These are phyloP conservation scores for Kwoniella mangroviensis DNA, from an alignment of 768 basidiomycete genomes.

Conservation along the genomic window DNA sequence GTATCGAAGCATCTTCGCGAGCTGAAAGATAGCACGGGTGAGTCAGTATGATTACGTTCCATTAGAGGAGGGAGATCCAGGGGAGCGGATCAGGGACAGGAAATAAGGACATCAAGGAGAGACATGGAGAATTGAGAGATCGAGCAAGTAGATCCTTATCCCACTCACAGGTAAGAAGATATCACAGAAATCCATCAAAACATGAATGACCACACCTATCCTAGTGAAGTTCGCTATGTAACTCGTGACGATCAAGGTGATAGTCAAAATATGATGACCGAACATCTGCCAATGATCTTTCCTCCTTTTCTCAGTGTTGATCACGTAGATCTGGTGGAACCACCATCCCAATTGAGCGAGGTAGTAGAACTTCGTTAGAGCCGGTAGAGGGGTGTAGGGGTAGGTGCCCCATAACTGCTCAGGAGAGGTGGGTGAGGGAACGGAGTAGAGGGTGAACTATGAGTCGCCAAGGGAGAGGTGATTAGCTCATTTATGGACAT, in stretches of 20 bases:
- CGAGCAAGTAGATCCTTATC: neutral
- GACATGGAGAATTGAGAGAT: neutral
- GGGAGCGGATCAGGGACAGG: neutral
- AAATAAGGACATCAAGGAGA: neutral
- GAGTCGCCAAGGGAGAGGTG: too few relatives aligned
- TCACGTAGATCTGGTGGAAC: constrained; percentile 83
- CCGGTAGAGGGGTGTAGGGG: constrained; percentile 80
- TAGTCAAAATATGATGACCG: constrained; percentile 89
- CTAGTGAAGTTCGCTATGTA: constrained; percentile 85
- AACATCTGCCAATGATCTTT: constrained; percentile 98
- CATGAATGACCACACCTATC: constrained; percentile 84
- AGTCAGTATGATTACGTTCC: neutral
- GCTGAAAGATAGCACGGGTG: constrained; percentile 59
- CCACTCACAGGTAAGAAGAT: constrained; percentile 82
- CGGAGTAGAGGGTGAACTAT: constrained; percentile 73
- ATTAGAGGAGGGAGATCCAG: neutral
- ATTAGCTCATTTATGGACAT: too few relatives aligned
- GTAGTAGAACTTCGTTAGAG: constrained; percentile 85
- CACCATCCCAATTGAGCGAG: constrained; percentile 85
- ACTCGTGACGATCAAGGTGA: constrained; percentile 73
- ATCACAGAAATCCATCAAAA: constrained; percentile 93
- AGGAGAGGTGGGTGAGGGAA: constrained; percentile 70
- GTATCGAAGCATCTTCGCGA: constrained; percentile 94
- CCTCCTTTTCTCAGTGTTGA: constrained; percentile 88
- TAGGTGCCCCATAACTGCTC: constrained; percentile 75